These are phyloP conservation scores for Cicer chorassanicum DNA, from an alignment of 306 rosid species.

Conservation along the genomic window DNA sequence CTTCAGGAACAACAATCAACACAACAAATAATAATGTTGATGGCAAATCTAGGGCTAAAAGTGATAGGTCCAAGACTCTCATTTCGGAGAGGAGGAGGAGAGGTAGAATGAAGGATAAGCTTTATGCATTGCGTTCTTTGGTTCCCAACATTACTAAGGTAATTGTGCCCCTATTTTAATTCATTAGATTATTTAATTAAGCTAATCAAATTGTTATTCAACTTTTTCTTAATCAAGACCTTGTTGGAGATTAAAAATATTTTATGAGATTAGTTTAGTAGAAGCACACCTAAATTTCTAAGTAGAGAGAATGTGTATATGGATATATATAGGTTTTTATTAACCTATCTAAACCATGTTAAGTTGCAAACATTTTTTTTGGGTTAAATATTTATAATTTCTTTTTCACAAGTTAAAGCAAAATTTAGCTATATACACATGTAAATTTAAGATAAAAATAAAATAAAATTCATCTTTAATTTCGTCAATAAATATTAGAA, in stretches of 20 bases:
- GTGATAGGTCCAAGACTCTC: conserved; percentile 77
- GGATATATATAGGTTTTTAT: too few species aligned
- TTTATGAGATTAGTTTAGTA: too few species aligned
- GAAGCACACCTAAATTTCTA: too few species aligned
- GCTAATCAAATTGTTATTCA: background rate
- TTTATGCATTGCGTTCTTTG: conserved; percentile 77
- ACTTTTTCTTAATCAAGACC: background rate
- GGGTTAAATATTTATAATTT: background rate
- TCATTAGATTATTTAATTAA: conserved; percentile 1
- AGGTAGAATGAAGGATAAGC: conserved; percentile 87
- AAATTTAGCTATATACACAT: too few species aligned
- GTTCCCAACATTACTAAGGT: conserved; percentile 97
- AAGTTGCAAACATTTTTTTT: background rate
- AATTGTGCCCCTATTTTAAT: background rate
- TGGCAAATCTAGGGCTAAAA: conserved; percentile 50
- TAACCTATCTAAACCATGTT: background rate
- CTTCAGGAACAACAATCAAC: conserved; percentile 47
- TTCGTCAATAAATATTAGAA: too few species aligned
- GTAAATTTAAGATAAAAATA: too few species aligned
- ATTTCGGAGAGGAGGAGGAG: conserved; percentile 83
- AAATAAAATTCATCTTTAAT: too few species aligned
- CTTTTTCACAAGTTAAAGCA: too few species aligned
- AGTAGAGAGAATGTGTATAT: too few species aligned
- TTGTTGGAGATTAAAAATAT: too few species aligned
- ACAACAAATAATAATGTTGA: conserved; percentile 40